Evolutionary conservation across 176 grass and related monocot genomes (phyloP), one percentile per base, ranked within the genome.

Genomic region (Cocos nucifera): DNA sequence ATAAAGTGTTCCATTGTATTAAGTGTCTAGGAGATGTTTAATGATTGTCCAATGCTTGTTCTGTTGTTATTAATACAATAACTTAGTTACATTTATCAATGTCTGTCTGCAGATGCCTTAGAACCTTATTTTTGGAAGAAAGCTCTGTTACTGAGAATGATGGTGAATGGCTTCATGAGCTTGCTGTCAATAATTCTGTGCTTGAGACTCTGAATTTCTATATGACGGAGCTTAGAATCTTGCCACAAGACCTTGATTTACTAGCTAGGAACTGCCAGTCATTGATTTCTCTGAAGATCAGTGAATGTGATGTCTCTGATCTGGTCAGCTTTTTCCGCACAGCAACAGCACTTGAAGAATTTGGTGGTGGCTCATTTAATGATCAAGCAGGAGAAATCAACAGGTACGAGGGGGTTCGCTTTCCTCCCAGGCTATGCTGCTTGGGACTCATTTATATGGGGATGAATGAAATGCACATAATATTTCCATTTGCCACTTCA

Each of bases 101-200:
- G 1, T 57, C 7, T 56, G 51, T 55, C 30, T 57, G 21, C 75
- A 96, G 86, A 76, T 86, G 77, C 85, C 86, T 96, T 25, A 80
- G 76, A 63, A 92, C 76, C 0, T 65, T 98, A 50, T 86, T 85
- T 69, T 63, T 98, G n/a, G 93, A 98, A 76, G 93, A 92, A 59
- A 86, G 93, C 24, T 4, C 1, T 9, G 78, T 98, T 53, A 26
- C 44, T 64, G 84, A 86, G 69, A 78, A 77, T 0, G 79, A 84
- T 54, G 70, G 59, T 59, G 76, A 86, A 66, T 98, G 93, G 93
- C 67, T 98, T 19, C 77, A 73, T 0, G 84, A 89, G 49, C 75
- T 98, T 64, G 93, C 88, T 58, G 60, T 69, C 28, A 83, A 73
- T 64, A 85, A 85, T 62, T 17, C 59, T 57, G 69, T 85, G 63